Conservation (phyloP, 441 rosid genomes). For the Populus hybrid region DNA sequence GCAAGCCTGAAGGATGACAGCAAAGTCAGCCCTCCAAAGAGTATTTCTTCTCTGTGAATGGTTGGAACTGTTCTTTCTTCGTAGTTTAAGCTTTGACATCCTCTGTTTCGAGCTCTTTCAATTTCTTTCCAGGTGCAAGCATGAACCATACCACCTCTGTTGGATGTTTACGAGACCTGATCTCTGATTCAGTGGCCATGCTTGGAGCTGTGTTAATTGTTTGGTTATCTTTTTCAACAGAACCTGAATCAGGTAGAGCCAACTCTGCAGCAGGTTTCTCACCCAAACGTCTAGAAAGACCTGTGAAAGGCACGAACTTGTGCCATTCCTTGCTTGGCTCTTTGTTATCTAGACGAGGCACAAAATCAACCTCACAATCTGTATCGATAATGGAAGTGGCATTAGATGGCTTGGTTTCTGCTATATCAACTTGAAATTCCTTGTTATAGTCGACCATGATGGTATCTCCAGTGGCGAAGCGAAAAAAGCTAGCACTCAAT, state of each 20-base stretch:
- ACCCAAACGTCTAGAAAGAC: slow-evolving; percentile 5
- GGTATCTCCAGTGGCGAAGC: slow-evolving; percentile 27
- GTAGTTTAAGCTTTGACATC: background rate
- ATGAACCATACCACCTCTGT: background rate
- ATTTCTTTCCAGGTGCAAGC: background rate
- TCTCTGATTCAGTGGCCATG: background rate
- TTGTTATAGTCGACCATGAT: slow-evolving; percentile 11
- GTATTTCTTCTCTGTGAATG: slow-evolving; percentile 19
- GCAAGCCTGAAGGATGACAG: background rate
- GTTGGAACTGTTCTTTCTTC: slow-evolving; percentile 14
- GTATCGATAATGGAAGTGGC: slow-evolving; percentile 18
- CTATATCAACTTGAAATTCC: slow-evolving; percentile 7
- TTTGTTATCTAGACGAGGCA: slow-evolving; percentile 18
- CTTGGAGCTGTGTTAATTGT: background rate
- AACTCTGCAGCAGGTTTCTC: background rate
- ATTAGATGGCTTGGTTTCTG: slow-evolving; percentile 22
- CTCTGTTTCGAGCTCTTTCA: background rate
- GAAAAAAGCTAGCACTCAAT: slow-evolving; percentile 16
- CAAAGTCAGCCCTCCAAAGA: background rate
- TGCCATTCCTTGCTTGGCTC: background rate
- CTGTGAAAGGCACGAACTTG: slow-evolving; percentile 7
- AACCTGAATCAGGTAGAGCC: background rate
- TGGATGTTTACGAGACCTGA: background rate
- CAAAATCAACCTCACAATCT: slow-evolving; percentile 28
- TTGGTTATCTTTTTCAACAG: background rate